Evolutionary conservation across 192 early-diverging fungal genomes (phyloP).

Genomic region (Coemansia sp.): DNA sequence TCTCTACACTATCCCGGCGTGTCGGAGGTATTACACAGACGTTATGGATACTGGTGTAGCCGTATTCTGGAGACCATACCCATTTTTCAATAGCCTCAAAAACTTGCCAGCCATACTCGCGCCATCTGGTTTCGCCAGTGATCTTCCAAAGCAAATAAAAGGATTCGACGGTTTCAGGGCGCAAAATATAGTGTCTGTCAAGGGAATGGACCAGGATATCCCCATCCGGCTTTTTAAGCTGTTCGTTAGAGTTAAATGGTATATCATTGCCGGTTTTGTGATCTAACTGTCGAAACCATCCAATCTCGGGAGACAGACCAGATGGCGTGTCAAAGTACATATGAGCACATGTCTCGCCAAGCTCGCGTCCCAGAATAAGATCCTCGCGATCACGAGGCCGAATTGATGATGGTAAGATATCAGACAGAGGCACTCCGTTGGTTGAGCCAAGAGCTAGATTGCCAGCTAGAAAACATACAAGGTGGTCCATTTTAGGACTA

Average conservation of each 20-base stretch:
- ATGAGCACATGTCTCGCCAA: slow-evolving; percentile 76
- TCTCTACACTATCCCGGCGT: slow-evolving; percentile 47
- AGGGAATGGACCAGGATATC: slow-evolving; percentile 22
- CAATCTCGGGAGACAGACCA: slow-evolving; percentile 65
- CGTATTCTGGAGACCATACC: slow-evolving; percentile 57
- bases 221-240: slow-evolving; percentile 20
- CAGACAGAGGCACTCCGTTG: slow-evolving; percentile 14
- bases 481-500: slow-evolving; percentile 81
- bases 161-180: slow-evolving; percentile 89
- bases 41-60: slow-evolving; percentile 55
- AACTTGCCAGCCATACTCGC: slow-evolving; percentile 73
- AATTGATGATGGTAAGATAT: slow-evolving; percentile 10
- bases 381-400: slow-evolving; percentile 55
- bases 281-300: slow-evolving; percentile 15
- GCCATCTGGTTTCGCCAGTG: slow-evolving; percentile 79
- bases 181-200: slow-evolving; percentile 60
- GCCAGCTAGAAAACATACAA: slow-evolving; percentile 83
- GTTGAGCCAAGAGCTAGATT: slow-evolving; percentile 51
- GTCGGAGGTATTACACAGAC: slow-evolving; percentile 25
- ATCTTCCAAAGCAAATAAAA: slow-evolving; percentile 80
- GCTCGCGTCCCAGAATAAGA: slow-evolving; percentile 75
- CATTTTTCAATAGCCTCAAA: slow-evolving; percentile 81
- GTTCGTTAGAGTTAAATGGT: slow-evolving; percentile 5
- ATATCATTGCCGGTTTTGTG: not conserved
- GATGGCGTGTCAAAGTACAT: slow-evolving; percentile 81